Percentiles rank a stretch among this genome's conserved stretches.
Conservation (phyloP, 176 grass and related monocot genomes). For the Zoysia pacifica region DNA sequence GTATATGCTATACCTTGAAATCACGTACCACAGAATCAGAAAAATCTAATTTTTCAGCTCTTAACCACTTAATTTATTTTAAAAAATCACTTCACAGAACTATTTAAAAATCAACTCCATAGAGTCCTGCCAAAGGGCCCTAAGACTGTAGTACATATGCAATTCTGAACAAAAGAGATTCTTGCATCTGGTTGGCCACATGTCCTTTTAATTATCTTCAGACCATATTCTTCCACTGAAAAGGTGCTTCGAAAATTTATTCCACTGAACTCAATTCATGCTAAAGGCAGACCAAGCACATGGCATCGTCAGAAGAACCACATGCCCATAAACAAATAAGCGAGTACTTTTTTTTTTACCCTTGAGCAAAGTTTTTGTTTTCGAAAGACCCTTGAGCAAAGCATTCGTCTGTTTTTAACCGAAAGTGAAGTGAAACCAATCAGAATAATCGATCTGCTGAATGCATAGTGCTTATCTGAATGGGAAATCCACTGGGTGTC, state of each 20-base stretch:
- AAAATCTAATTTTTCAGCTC: neutral
- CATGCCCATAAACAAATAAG: neutral
- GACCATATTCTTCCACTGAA: neutral
- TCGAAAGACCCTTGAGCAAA: too few species aligned
- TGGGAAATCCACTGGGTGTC: neutral
- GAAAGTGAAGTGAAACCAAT: neutral
- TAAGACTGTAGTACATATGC: neutral
- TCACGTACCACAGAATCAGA: neutral
- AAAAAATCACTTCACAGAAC: too few species aligned
- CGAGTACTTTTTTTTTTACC: neutral
- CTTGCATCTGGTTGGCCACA: neutral
- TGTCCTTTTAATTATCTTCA: neutral
- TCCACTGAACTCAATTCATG: neutral
- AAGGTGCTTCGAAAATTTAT: neutral
- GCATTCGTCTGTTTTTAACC: neutral
- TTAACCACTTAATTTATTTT: too few species aligned
- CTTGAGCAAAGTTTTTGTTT: too few species aligned
- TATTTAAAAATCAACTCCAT: too few species aligned
- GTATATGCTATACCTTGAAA: neutral
- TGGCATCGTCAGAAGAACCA: neutral
- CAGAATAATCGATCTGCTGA: neutral
- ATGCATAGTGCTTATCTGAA: neutral
- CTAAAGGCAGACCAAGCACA: neutral
- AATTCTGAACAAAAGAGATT: neutral
- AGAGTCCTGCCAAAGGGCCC: too few species aligned